Percentiles rank a stretch among this genome's conserved stretches.
phyloP scores from a whole-genome alignment of 768 basidiomycete species.

The Podaxis rugospora region DNA sequence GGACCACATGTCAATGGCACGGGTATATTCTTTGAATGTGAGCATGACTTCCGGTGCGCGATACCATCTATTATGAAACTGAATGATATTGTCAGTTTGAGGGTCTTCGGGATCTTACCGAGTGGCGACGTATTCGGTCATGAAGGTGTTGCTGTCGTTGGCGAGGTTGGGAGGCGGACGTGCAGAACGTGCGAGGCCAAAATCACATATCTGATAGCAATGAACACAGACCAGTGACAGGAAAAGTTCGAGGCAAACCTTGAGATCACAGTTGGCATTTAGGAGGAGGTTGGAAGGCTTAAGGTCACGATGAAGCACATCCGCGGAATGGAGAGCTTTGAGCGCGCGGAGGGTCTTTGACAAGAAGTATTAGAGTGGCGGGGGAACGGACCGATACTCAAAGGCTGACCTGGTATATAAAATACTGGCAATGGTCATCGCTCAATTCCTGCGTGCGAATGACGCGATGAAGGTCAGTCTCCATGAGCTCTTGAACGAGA shows the following conservation, averaged over 20 bases:
- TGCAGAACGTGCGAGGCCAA: constrained; percentile 80
- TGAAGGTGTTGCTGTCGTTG: constrained; percentile 72
- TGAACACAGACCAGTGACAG: background rate
- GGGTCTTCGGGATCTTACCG: constrained; percentile 36
- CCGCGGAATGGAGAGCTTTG: constrained; percentile 94
- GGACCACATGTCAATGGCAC: constrained; percentile 83
- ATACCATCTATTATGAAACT: constrained; percentile 69
- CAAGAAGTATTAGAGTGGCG: background rate
- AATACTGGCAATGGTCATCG: constrained; percentile 94
- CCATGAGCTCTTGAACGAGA: constrained; percentile 83
- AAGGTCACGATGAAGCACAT: constrained; percentile 94
- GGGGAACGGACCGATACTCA: background rate
- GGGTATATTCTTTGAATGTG: constrained; percentile 94
- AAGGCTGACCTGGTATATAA: constrained; percentile 63
- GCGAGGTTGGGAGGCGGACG: constrained; percentile 67
- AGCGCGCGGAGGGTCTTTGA: constrained; percentile 77
- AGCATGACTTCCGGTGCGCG: constrained; percentile 98
- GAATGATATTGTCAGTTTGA: background rate
- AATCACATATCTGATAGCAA: constrained; percentile 66
- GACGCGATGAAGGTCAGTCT: constrained; percentile 96
- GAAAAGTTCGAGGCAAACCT: constrained; percentile 48
- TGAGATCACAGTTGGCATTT: constrained; percentile 95
- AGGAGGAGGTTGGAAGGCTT: constrained; percentile 97
- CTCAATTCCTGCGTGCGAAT: constrained; percentile 93
- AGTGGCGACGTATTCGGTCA: constrained; percentile 96